Evolutionary conservation across 179 eudicot species (phyloP).

Genomic region (Silene coronaria): DNA sequence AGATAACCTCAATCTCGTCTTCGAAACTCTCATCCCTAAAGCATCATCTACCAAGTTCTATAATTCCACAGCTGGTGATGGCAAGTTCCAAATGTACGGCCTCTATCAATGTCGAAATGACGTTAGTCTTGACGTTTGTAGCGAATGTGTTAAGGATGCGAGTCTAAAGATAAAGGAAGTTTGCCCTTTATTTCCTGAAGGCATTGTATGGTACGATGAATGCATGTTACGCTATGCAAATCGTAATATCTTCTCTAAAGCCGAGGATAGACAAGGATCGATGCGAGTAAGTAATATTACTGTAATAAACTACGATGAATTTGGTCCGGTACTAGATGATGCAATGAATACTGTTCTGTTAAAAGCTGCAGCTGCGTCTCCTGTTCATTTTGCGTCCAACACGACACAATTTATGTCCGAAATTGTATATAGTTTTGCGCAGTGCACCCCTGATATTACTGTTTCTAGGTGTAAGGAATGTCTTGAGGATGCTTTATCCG

Average conservation of each 20-base stretch:
- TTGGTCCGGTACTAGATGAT: not conserved
- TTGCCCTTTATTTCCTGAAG: slow-evolving; percentile 12
- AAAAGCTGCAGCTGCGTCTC: not conserved
- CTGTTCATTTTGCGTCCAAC: slow-evolving; percentile 19
- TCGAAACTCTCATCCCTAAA: slow-evolving; percentile 5
- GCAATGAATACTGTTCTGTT: slow-evolving; percentile 7
- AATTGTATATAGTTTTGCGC: slow-evolving; percentile 24
- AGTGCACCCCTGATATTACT: slow-evolving; percentile 17
- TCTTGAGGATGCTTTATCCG: not conserved
- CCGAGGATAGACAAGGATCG: too few relatives aligned
- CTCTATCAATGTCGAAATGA: slow-evolving; percentile 28
- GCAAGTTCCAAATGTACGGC: slow-evolving; percentile 6
- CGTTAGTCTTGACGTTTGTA: slow-evolving; percentile 7
- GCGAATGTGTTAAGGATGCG: slow-evolving; percentile 18
- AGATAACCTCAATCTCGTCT: slow-evolving; percentile 13
- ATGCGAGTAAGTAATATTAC: not conserved
- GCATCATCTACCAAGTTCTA: slow-evolving; percentile 6
- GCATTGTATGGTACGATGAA: slow-evolving; percentile 15
- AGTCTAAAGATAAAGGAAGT: not conserved
- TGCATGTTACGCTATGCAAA: slow-evolving; percentile 28
- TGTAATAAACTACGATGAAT: not conserved
- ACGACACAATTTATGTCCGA: not conserved
- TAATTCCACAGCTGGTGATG: slow-evolving; percentile 9
- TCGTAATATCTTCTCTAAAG: slow-evolving; percentile 16
- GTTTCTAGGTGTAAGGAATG: slow-evolving; percentile 12